Base-by-base conservation (phyloP, 148 eudicot genomes). In the Chenopodium formosanum region DNA sequence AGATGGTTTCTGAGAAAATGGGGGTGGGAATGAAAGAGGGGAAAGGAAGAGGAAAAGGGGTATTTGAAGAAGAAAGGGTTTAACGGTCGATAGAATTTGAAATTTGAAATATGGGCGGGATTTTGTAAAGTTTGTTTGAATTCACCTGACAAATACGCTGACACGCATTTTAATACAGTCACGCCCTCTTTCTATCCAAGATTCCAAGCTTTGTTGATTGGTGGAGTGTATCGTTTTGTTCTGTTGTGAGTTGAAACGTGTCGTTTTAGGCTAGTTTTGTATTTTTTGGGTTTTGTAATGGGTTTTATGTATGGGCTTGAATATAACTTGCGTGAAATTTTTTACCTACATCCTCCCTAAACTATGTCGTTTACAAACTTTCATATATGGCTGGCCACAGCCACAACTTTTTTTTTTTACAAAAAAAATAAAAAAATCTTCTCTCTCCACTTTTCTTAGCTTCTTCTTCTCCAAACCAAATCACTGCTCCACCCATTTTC, bases 1-100 rank as follows among this genome's bases (percentile, higher is more conserved):
- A 86, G 90, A 71, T 72, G 85, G 88, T 89, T 90, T 86, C 89
- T 82, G 58, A 44, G 56, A 48, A 17, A 9, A n/a, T 46, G 13
- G 80, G 32, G 75, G n/a, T 47, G 2, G 40, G 50, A 68, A 11
- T n/a, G 52, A 62, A 32, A 29, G 5, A 19, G 32, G 0, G 73
- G 13, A 10, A 70, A 31, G 58, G 7, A 40, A 63, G 44, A n/a
- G 40, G 74, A 48, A 17, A 1, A 17, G 17, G 75, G 46, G 40
- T 50, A 25, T 64, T 23, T 48, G 74, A 17, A 17, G 72, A 7
- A 25, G 27, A 7, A 37, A 23, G 11, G 9, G 75, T 17, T 40
- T 25, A 79, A 79, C 76, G 76, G 76, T 65, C 11, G 40, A 9
- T 25, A 9, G 67, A 34, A 16, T 19, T 81, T 79, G 83, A 84